phyloP scores from a whole-genome alignment of 495 filamentous ascomycete species.

The Aspergillus wentii region DNA sequence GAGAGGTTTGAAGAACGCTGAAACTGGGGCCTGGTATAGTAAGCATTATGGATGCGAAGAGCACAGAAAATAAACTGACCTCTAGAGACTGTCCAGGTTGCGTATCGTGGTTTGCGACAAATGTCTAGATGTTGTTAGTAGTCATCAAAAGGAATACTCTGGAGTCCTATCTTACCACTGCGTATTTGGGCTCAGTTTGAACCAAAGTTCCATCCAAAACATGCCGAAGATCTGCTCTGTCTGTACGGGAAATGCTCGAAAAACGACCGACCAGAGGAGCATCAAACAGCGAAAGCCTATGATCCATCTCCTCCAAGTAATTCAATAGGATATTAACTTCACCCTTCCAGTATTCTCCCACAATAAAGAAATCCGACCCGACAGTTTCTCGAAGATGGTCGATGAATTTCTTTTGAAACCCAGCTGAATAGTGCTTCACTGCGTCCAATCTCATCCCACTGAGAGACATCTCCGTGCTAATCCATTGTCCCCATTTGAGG shows the following conservation, averaged over 20 bases:
- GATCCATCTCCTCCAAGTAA: constrained; percentile 56
- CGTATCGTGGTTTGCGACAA: constrained; percentile 43
- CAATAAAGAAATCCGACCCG: constrained; percentile 56
- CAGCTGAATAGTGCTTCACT: constrained; percentile 64
- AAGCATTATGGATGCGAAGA: no score
- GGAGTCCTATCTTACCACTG: constrained; percentile 54
- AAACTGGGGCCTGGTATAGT: constrained; percentile 38
- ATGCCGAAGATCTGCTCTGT: constrained; percentile 51
- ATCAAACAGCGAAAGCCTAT: constrained; percentile 62
- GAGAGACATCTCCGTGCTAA: constrained; percentile 51
- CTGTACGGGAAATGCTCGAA: constrained; percentile 44
- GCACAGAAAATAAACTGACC: no score
- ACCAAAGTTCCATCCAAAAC: constrained; percentile 61
- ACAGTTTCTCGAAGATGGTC: constrained; percentile 42
- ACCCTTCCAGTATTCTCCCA: constrained; percentile 72
- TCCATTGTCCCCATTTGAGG: constrained; percentile 63
- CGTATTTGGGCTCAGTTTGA: constrained; percentile 50
- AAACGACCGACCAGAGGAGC: constrained; percentile 64
- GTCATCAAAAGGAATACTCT: not conserved
- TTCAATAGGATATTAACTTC: constrained; percentile 47
- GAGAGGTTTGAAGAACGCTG: constrained; percentile 53
- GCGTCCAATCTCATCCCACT: constrained; percentile 72
- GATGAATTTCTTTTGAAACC: constrained; percentile 59
- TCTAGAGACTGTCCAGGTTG: constrained; percentile 58
- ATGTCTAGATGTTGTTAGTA: constrained; percentile 21